Percentiles rank a stretch among this genome's conserved stretches.
Conservation (phyloP, 208 protist genomes). For the Herpetomonas samuelpessoai region DNA sequence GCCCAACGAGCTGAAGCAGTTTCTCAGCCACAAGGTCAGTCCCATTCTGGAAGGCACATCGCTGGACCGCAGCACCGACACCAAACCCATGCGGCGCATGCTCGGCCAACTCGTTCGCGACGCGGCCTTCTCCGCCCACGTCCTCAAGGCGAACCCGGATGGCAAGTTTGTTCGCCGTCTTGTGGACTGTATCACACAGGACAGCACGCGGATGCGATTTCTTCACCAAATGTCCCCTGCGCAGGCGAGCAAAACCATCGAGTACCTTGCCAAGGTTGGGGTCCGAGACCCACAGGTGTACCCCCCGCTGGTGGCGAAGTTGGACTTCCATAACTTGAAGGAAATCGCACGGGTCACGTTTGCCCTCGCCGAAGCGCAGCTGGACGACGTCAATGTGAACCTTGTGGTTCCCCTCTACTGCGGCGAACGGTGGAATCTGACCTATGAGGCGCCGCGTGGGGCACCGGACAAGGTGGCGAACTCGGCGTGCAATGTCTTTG, state of each 20-base stretch:
- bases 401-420: conserved; percentile 77
- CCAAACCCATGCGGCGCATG: conserved; percentile 33
- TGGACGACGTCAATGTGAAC: conserved; percentile 52
- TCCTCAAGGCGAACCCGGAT: conserved; percentile 46
- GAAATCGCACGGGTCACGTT: conserved; percentile 75
- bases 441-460: not conserved
- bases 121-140: conserved; percentile 62
- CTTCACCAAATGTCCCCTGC: conserved; percentile 68
- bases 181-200: conserved; percentile 60
- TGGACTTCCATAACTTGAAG: conserved; percentile 60
- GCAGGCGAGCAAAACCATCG: conserved; percentile 78
- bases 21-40: conserved; percentile 55
- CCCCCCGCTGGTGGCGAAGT: conserved; percentile 38
- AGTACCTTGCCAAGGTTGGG: conserved; percentile 51
- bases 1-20: conserved; percentile 48
- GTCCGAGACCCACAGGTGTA: conserved; percentile 57
- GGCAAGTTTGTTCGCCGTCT: conserved; percentile 51
- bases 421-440: conserved; percentile 50
- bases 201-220: conserved; percentile 70
- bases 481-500: conserved; percentile 56
- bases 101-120: conserved; percentile 73
- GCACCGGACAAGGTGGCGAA: conserved; percentile 9
- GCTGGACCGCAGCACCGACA: conserved; percentile 59
- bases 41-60: conserved; percentile 61
- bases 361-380: conserved; percentile 44